Conservation (phyloP, 176 grass and related monocot species). For the Tuctoria greenei region DNA sequence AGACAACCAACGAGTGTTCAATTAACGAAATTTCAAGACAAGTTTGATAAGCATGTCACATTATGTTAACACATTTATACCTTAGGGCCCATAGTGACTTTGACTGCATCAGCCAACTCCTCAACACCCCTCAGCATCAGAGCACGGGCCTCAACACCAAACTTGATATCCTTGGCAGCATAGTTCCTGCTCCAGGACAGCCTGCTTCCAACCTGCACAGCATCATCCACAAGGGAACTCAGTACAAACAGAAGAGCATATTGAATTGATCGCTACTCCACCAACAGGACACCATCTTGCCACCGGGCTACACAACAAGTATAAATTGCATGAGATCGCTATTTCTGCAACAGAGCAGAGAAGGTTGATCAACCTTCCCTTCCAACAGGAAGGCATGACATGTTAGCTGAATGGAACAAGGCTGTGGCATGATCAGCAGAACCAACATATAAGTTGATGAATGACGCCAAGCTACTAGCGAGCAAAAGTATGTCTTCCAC, state of each 20-base stretch:
- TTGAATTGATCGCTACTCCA: not conserved
- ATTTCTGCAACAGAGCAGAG: not conserved
- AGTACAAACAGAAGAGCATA: not conserved
- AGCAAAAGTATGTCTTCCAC: not conserved
- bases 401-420: not conserved
- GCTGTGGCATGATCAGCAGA: not conserved
- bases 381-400: not conserved
- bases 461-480: not conserved
- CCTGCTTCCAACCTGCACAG: conserved; percentile 70
- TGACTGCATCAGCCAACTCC: conserved; percentile 91
- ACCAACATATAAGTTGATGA: not conserved
- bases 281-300: not conserved
- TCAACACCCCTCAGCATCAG: conserved; percentile 93
- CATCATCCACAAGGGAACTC: conserved; percentile 12
- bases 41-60: not conserved
- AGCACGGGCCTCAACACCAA: conserved; percentile 93
- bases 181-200: conserved; percentile 91
- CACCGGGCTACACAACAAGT: not conserved
- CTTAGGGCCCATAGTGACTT: conserved; percentile 99
- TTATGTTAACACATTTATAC: conserved; percentile 32
- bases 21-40: not conserved
- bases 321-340: not conserved
- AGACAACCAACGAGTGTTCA: not conserved
- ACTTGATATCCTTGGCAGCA: conserved; percentile 94
- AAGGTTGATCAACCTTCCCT: not conserved